A percentile compares a stretch with the other conserved stretches of the same genome.
phyloP scores from a whole-genome alignment of 495 filamentous ascomycete genomes.

The Rusavskia elegans region DNA sequence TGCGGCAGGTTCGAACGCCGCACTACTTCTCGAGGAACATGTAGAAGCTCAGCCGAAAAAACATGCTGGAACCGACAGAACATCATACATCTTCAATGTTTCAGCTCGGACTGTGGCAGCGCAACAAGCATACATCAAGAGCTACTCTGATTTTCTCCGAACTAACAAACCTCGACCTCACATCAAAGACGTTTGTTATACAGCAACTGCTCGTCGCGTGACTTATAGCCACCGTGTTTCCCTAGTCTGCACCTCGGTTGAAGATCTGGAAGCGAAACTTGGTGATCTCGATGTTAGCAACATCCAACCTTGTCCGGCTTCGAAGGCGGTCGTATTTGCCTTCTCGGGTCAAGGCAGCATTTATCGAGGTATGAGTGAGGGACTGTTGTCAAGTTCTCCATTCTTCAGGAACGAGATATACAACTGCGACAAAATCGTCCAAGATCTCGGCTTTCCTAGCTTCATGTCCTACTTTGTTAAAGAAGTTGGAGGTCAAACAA shows the following conservation, averaged over 20 bases:
- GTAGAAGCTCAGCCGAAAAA: not conserved
- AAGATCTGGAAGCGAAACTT: not conserved
- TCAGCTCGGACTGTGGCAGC: constrained; percentile 9
- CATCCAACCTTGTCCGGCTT: not conserved
- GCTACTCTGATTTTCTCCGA: constrained; percentile 1
- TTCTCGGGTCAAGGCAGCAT: constrained; percentile 13
- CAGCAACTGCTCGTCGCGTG: constrained; percentile 7
- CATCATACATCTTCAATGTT: constrained; percentile 4
- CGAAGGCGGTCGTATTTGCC: constrained; percentile 4
- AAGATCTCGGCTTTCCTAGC: not conserved
- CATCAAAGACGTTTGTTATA: constrained; percentile 12
- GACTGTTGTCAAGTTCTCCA: constrained; percentile 3
- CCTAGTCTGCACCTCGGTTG: not conserved
- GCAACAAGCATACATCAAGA: not conserved
- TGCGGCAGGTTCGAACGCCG: constrained; percentile 21
- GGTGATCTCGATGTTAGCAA: not conserved
- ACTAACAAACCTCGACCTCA: not conserved
- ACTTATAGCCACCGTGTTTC: constrained; percentile 5
- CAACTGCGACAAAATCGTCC: constrained; percentile 3
- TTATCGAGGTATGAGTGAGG: constrained; percentile 7
- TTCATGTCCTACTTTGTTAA: no score
- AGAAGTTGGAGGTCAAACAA: no score
- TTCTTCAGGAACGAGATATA: constrained; percentile 2
- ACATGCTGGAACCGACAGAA: not conserved
- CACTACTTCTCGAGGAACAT: constrained; percentile 16